Base-by-base conservation (phyloP, 306 rosid genomes). In the peach (Prunus persica) region DNA sequence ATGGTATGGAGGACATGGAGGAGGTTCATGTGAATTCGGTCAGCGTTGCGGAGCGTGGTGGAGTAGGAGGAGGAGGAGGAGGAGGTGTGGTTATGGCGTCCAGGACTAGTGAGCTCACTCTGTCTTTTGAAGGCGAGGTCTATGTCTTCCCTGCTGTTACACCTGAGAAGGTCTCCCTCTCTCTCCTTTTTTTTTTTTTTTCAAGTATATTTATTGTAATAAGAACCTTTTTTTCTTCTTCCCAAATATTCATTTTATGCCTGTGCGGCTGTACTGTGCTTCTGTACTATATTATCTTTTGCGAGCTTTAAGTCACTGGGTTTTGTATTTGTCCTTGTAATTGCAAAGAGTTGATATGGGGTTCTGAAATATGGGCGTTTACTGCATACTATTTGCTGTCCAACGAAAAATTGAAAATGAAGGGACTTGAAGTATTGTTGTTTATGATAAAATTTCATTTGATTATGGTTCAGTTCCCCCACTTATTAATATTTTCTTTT, bases 41-140 rank as follows among this genome's bases (percentile, higher is more conserved):
- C 20, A 84, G 79, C 75, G 82, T 82, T 55, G 89, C 83, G 15
- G 82, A 69, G 45, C 87, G 73, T 45, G 92, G 38, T 5, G 92
- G 85, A n/a, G 13, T 84, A n/a, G 13, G 57, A 28, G 27, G 75
- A 54, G 65, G 61, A 18, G 45, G 75, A 54, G 65, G 61, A 18
- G 45, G 65, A n/a, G 76, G 32, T 10, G 71, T 81, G 64, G 85
- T 80, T 46, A 74, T 77, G 87, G 86, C 88, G 71, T 75, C 86
- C 13, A 93, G 97, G 83, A 82, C 95, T 19, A 88, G 98, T 77
- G 98, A 92, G 78, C 97, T 95, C 80, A 90, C 98, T 71, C 98
- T 95, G 67, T 95, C 98, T 74, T 95, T 92, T 16, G 97, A 95
- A 73, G 98, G 98, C 19, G 95, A 95, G 87, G 98, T 95, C 81